Base-by-base conservation (phyloP, 1,139 yeast species). In the Yamadazyma diospyri region DNA sequence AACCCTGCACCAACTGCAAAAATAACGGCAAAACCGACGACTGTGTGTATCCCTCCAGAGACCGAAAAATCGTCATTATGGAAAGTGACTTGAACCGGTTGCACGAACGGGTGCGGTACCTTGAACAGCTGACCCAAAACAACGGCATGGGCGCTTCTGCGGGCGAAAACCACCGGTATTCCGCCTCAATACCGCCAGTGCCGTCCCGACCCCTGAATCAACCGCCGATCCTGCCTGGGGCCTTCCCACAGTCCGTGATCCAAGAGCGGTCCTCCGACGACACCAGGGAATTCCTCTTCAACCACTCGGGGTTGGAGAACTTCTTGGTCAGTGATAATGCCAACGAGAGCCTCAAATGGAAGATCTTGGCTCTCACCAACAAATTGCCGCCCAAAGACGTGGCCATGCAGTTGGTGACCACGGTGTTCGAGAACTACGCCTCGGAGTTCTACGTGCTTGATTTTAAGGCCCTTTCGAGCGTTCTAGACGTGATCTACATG, bases 41-140 rank as follows among this genome's bases (percentile, higher is more conserved):
- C 6, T 76, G 81, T 42, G 51, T 55, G 3, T 76, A 75, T 41
- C 77, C 78, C 1, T 55, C 58, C 23, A 61, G 70, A 30, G 77
- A 73, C 46, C 53, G 79, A 20, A 69, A 72, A 46, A 68, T 74
- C 23, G 69, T 72, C 29, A 61, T 74, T 19, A 60, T 70, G 64
- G 78, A 72, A 51, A 64, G 73, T 35, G 78, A 73, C 29, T 50
- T 73, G 38, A 56, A 67, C 34, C 54, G 56, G 29, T 52, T 74
- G 16, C 70, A 71, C 41, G 61, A 58, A 25, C 53, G 65, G 19
- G 62, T 72, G n/a, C 55, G 51, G 28, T 50, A 52, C 19, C 52
- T 69, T 33, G 74, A 71, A 38, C 34, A 28, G 10, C 6, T 36
- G 9, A 22, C 18, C 17, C 15, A 15, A 7, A 15, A 13, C 5